These are phyloP conservation scores for Periglandula ipomoeae DNA, from an alignment of 2,329 filamentous ascomycete species.

Conservation along the genomic window DNA sequence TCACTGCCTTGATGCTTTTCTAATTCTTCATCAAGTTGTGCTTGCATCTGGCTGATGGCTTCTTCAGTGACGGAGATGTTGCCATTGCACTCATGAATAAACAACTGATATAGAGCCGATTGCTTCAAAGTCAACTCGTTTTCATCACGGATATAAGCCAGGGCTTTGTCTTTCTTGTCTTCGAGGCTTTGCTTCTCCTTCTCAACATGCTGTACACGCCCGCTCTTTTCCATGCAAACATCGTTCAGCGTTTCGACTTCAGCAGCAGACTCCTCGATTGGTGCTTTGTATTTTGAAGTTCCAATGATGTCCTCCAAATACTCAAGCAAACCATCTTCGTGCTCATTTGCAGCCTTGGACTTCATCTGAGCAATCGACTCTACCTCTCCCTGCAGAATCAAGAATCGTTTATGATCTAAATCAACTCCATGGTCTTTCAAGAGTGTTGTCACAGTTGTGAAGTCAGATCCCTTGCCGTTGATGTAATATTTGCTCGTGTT, in stretches of 20 bases:
- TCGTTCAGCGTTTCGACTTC: conserved; percentile 93
- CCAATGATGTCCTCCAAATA: conserved; percentile 98
- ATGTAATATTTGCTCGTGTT: conserved; percentile 99
- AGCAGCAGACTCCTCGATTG: conserved; percentile 85
- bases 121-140: conserved; percentile 88
- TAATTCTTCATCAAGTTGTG: conserved; percentile 75
- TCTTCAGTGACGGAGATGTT: conserved; percentile 85
- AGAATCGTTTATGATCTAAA: conserved; percentile 93
- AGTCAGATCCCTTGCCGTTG: conserved; percentile 80
- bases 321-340: conserved; percentile 91
- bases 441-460: conserved; percentile 81
- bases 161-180: conserved; percentile 91
- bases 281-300: conserved; percentile 95
- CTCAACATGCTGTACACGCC: conserved; percentile 91
- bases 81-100: conserved; percentile 78
- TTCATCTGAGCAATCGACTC: conserved; percentile 99
- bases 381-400: conserved; percentile 95
- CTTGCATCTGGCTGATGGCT: conserved; percentile 82
- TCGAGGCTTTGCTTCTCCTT: conserved; percentile 91
- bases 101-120: conserved; percentile 85
- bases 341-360: conserved; percentile 85
- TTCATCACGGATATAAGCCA: conserved; percentile 83
- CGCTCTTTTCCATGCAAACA: conserved; percentile 88
- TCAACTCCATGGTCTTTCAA: conserved; percentile 85
- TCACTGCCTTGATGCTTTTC: conserved; percentile 88